Evolutionary conservation across 2,329 filamentous ascomycete species (phyloP).

Genomic region (Didymella arachidicola): DNA sequence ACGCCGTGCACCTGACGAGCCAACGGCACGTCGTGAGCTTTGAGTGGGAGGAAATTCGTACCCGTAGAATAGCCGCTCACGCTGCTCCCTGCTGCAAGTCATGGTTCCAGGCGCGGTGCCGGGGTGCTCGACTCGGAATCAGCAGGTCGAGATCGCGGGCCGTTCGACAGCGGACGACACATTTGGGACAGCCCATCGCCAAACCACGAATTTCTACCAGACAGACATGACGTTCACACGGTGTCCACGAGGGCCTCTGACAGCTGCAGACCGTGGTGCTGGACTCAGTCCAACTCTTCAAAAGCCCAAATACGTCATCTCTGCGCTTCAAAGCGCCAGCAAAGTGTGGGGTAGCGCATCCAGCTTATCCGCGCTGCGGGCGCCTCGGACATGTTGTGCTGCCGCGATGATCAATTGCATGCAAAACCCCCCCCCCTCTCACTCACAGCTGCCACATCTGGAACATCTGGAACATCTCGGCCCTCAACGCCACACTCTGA

Average conservation of each 20-base stretch:
- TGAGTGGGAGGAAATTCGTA: not conserved
- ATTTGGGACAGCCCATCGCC: not conserved
- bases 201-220: not conserved
- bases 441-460: slow-evolving; percentile 12
- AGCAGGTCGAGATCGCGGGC: slow-evolving; percentile 32
- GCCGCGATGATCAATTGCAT: slow-evolving; percentile 13
- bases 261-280: not conserved
- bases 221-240: not conserved
- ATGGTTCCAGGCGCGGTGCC: slow-evolving; percentile 29
- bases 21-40: not conserved
- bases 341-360: slow-evolving; percentile 21
- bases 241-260: not conserved
- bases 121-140: slow-evolving; percentile 22
- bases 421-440: not conserved
- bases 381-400: slow-evolving; percentile 5
- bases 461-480: slow-evolving; percentile 9
- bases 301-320: slow-evolving; percentile 2
- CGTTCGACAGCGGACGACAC: not conserved
- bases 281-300: not conserved
- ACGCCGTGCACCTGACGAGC: slow-evolving; percentile 28
- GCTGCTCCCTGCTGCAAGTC: slow-evolving; percentile 38
- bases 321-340: not conserved
- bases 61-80: slow-evolving; percentile 20
- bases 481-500: not conserved
- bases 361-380: slow-evolving; percentile 8